phyloP scores from a whole-genome alignment of 768 basidiomycete species.

The Amanita thiersii region DNA sequence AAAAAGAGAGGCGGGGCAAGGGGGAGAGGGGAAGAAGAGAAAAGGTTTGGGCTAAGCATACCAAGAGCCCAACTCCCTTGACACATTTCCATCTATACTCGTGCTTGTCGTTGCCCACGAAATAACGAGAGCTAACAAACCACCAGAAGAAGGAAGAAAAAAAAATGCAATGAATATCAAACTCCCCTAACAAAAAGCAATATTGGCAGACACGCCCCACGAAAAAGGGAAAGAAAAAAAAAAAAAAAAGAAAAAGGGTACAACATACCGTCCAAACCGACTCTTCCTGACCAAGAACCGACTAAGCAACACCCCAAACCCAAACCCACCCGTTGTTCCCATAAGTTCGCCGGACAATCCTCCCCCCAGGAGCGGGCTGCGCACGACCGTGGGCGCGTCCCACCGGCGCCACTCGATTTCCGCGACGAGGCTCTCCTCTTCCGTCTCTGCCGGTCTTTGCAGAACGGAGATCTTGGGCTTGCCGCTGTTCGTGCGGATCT shows the following conservation, averaged over 20 bases:
- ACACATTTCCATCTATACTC: conserved; percentile 43
- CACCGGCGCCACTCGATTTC: conserved; percentile 41
- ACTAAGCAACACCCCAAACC: background rate
- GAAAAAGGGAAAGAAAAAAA: background rate
- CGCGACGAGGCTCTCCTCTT: conserved; percentile 34
- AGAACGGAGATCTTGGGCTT: conserved; percentile 5
- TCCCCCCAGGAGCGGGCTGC: conserved; percentile 28
- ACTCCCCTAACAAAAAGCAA: too few species aligned
- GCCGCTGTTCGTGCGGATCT: conserved; percentile 27
- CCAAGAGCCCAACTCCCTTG: conserved; percentile 30
- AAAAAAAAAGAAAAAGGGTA: background rate
- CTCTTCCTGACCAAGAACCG: conserved; percentile 10
- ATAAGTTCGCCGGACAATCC: background rate
- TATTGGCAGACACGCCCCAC: too few species aligned
- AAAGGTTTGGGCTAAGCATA: conserved; percentile 16
- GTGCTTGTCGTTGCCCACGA: conserved; percentile 37
- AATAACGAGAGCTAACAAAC: conserved; percentile 34
- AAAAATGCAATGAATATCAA: background rate
- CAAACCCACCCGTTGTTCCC: background rate
- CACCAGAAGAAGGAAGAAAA: background rate
- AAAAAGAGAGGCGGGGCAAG: too few species aligned
- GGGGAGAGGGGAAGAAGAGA: background rate
- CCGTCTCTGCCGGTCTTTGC: conserved; percentile 28
- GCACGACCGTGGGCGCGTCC: conserved; percentile 33
- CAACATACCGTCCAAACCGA: conserved; percentile 7